Percentiles rank a stretch among this genome's conserved stretches.
Evolutionary conservation across 805 yeast genomes (phyloP).

Genomic region (Ogataea henricii): DNA sequence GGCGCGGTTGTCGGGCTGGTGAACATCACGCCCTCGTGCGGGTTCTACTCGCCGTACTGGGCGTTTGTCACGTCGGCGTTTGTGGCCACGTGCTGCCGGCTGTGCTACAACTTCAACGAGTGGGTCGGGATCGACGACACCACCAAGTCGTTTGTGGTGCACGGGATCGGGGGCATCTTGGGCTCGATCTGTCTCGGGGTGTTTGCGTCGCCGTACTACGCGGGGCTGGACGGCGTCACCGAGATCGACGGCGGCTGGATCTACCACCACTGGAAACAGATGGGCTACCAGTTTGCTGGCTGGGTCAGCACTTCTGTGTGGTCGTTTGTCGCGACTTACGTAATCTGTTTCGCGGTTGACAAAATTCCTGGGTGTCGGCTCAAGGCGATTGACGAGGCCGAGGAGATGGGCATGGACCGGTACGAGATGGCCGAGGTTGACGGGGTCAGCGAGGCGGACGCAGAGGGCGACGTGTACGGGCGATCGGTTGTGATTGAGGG

Average conservation of each 20-base stretch:
- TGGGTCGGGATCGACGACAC: conserved; percentile 49
- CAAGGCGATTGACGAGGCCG: conserved; percentile 47
- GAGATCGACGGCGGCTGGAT: conserved; percentile 50
- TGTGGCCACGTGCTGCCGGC: conserved; percentile 41
- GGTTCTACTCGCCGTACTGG: conserved; percentile 48
- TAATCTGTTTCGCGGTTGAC: conserved; percentile 49
- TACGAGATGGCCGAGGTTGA: conserved; percentile 53
- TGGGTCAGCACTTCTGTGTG: conserved; percentile 45
- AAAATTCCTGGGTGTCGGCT: conserved; percentile 51
- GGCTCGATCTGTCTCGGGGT: conserved; percentile 46
- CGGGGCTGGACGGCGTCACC: conserved; percentile 46
- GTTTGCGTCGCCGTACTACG: conserved; percentile 46
- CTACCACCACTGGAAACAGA: conserved; percentile 45
- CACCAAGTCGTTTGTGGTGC: conserved; percentile 46
- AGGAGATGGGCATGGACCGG: conserved; percentile 53
- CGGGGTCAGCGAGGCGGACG: conserved; percentile 25
- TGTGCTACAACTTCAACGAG: conserved; percentile 38
- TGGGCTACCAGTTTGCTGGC: conserved; percentile 49
- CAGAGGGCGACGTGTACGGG: conserved; percentile 11
- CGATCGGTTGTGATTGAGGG: conserved; percentile 15
- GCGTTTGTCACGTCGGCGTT: conserved; percentile 45
- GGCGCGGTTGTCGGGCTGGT: conserved; percentile 50
- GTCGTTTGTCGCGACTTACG: conserved; percentile 45
- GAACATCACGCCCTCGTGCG: conserved; percentile 50
- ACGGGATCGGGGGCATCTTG: conserved; percentile 51